Evolutionary conservation across 2,329 filamentous ascomycete genomes (phyloP).

Genomic region (Trichothecium roseum): DNA sequence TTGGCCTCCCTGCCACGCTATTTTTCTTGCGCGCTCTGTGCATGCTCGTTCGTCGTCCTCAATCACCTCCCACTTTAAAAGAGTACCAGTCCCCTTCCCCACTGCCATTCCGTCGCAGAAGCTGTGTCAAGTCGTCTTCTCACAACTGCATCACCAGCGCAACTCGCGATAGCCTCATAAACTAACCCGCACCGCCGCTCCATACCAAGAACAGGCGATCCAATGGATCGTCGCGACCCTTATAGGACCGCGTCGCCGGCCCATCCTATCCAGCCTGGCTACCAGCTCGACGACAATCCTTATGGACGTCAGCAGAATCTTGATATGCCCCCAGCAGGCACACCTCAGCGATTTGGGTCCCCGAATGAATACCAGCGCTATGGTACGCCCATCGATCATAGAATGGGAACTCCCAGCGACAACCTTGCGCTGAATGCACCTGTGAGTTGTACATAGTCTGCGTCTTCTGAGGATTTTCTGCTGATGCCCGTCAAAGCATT

Average conservation of each 20-base stretch:
- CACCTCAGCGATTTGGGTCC: slow-evolving; percentile 2
- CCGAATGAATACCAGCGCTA: slow-evolving; percentile 5
- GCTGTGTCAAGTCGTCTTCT: no score
- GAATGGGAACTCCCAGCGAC: slow-evolving; percentile 56
- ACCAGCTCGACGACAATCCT: slow-evolving; percentile 72
- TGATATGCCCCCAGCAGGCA: slow-evolving; percentile 15
- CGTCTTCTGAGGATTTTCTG: not conserved
- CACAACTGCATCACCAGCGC: no score
- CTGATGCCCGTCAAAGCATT: slow-evolving; percentile 28
- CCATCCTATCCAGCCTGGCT: slow-evolving; percentile 61
- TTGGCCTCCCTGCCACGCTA: no score
- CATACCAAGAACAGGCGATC: slow-evolving; percentile 50
- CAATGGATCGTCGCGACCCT: slow-evolving; percentile 43
- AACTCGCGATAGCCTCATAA: no score
- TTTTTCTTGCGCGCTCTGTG: no score
- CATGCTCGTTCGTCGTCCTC: no score
- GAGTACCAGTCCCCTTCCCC: not conserved
- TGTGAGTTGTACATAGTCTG: slow-evolving; percentile 42
- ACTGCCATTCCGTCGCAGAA: slow-evolving; percentile 1
- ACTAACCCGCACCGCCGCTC: slow-evolving; percentile 11
- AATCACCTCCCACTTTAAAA: not conserved
- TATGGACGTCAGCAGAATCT: slow-evolving; percentile 36
- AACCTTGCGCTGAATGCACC: slow-evolving; percentile 75
- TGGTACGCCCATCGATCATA: slow-evolving; percentile 10
- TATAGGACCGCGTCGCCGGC: slow-evolving; percentile 64